Percentiles rank a stretch among this genome's conserved stretches.
Conservation (phyloP, 371 early-diverging fungal genomes). For the Haplosporangium sp. region DNA sequence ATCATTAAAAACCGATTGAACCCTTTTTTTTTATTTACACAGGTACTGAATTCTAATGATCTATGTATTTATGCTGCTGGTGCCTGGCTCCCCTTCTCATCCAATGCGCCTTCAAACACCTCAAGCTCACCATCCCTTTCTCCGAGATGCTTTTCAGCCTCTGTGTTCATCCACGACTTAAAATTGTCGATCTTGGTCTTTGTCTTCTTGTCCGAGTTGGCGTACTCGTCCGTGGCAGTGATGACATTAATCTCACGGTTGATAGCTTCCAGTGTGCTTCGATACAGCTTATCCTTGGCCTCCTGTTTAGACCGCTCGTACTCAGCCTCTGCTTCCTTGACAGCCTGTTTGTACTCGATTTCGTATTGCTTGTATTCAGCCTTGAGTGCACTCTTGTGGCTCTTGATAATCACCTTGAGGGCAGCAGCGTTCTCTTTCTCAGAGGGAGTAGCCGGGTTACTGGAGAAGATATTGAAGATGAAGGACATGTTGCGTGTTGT, state of each 20-base stretch:
- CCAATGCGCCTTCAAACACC: neutral
- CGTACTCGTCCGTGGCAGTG: conserved; percentile 10
- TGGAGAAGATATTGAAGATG: conserved; percentile 27
- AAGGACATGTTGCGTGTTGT: conserved; percentile 20
- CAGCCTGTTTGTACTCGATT: conserved; percentile 18
- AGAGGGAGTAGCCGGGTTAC: conserved; percentile 6
- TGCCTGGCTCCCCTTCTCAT: too few species aligned
- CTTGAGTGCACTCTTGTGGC: conserved; percentile 29
- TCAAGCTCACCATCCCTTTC: too few species aligned
- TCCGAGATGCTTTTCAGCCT: neutral
- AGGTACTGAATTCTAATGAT: too few species aligned
- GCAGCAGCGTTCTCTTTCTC: conserved; percentile 33
- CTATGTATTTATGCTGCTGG: too few species aligned
- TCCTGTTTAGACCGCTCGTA: conserved; percentile 18
- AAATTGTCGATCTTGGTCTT: conserved; percentile 22
- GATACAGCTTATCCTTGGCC: conserved; percentile 23
- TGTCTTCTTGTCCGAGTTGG: conserved; percentile 28
- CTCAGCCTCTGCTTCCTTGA: conserved; percentile 30
- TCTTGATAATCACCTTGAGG: conserved; percentile 34
- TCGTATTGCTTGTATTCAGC: conserved; percentile 23
- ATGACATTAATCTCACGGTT: conserved; percentile 25
- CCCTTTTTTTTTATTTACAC: too few species aligned
- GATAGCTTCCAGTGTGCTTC: conserved; percentile 5
- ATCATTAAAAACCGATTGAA: too few species aligned
- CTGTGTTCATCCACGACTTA: conserved; percentile 8